Evolutionary conservation across 305 asterid species (phyloP).

Genomic region (Plantago coronopus): DNA sequence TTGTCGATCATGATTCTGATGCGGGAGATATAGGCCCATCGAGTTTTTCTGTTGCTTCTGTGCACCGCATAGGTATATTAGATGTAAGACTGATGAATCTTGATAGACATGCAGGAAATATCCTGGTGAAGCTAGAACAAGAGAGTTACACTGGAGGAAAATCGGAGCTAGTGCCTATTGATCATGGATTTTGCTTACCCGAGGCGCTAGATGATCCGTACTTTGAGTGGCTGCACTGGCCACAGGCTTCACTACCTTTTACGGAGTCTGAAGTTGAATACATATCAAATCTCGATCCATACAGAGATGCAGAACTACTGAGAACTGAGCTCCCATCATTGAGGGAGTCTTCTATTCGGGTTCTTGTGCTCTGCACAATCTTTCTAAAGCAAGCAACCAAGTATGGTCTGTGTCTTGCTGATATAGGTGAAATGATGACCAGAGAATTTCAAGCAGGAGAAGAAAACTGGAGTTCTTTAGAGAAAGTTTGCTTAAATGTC

Average conservation of each 20-base stretch:
- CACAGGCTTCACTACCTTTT: slow-evolving; percentile 76
- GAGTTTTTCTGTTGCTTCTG: slow-evolving; percentile 61
- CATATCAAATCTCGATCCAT: slow-evolving; percentile 62
- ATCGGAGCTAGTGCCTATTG: slow-evolving; percentile 77
- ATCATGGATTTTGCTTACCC: slow-evolving; percentile 85
- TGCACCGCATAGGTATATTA: slow-evolving; percentile 74
- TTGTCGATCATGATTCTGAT: slow-evolving; percentile 61
- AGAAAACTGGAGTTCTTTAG: slow-evolving; percentile 60
- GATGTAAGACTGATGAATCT: slow-evolving; percentile 77
- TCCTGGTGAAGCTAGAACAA: slow-evolving; percentile 57
- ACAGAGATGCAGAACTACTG: slow-evolving; percentile 61
- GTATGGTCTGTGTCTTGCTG: slow-evolving; percentile 65
- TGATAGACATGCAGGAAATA: slow-evolving; percentile 85
- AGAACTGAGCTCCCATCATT: slow-evolving; percentile 58
- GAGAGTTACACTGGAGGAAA: slow-evolving; percentile 42
- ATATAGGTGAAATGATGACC: slow-evolving; percentile 85
- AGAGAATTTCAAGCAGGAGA: slow-evolving; percentile 57
- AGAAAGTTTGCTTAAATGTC: slow-evolving; percentile 57
- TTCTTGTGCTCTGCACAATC: slow-evolving; percentile 69
- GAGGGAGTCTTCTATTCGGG: slow-evolving; percentile 62
- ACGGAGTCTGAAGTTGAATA: slow-evolving; percentile 65
- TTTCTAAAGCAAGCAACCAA: slow-evolving; percentile 59
- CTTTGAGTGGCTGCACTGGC: slow-evolving; percentile 91
- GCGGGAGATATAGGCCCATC: slow-evolving; percentile 87
- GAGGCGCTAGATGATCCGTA: slow-evolving; percentile 83